phyloP scores from a whole-genome alignment of 805 yeast species.

The Naumovozyma dairenensis region DNA sequence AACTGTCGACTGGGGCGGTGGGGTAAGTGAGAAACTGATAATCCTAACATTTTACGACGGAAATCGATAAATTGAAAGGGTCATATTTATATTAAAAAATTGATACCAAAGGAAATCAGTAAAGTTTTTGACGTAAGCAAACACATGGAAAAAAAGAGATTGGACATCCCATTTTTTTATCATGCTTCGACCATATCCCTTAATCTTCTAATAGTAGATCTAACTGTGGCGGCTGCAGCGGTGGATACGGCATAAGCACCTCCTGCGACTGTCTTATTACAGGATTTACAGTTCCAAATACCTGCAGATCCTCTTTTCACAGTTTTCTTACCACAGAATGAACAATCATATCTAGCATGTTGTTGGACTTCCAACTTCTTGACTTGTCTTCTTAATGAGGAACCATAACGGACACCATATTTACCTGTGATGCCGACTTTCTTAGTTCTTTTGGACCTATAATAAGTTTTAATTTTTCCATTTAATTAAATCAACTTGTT shows the following conservation, averaged over 20 bases:
- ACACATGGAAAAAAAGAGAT: no score
- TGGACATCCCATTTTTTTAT: no score
- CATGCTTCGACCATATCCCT: conserved; percentile 99
- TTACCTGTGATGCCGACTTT: conserved; percentile 99
- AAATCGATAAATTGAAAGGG: no score
- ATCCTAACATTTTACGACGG: no score
- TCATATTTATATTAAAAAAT: no score
- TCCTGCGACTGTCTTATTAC: conserved; percentile 97
- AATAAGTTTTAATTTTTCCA: no score
- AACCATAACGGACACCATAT: conserved; percentile 99
- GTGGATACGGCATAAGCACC: conserved; percentile 99
- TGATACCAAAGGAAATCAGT: no score
- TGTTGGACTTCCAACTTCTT: conserved; percentile 98
- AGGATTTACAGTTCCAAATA: conserved; percentile 95
- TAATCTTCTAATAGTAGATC: conserved; percentile 99
- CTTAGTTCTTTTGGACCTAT: conserved; percentile 99
- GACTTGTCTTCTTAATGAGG: conserved; percentile 99
- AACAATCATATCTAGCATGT: conserved; percentile 97
- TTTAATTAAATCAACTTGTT: no score
- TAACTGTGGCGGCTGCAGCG: conserved; percentile 99
- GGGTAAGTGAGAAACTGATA: no score
- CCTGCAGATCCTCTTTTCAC: conserved; percentile 98
- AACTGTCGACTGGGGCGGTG: no score
- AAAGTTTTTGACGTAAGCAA: no score
- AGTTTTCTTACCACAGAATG: conserved; percentile 99